Percentiles rank a stretch among this genome's conserved stretches.
phyloP scores from a whole-genome alignment of 2,329 filamentous ascomycete species.

The Ceratocystis lukuohia region DNA sequence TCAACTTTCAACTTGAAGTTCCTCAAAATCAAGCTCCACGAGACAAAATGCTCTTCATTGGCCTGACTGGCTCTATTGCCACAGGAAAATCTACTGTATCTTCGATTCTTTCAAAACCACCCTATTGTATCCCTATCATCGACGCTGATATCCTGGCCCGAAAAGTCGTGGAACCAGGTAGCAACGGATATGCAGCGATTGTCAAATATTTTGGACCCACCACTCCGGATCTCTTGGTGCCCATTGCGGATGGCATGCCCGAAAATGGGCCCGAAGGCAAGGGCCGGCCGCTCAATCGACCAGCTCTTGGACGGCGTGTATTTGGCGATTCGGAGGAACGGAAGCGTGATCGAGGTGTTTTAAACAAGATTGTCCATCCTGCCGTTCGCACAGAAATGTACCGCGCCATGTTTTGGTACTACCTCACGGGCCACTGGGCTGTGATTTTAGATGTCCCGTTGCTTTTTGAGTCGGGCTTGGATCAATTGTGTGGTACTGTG shows the following conservation, averaged over 20 bases:
- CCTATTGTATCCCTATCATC: conserved; percentile 78
- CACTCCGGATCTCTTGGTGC: conserved; percentile 73
- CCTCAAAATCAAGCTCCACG: background rate
- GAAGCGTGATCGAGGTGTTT: conserved; percentile 55
- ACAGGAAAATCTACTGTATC: conserved; percentile 98
- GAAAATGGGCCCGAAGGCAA: conserved; percentile 44
- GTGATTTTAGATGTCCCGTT: conserved; percentile 87
- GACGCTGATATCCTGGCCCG: conserved; percentile 89
- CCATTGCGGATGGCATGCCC: conserved; percentile 38
- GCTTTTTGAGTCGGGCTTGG: conserved; percentile 78
- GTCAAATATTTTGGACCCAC: conserved; percentile 65
- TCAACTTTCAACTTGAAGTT: background rate
- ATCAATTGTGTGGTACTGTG: conserved; percentile 71
- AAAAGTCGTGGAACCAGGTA: conserved; percentile 87
- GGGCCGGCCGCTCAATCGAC: conserved; percentile 68
- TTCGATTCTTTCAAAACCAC: conserved; percentile 60
- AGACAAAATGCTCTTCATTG: conserved; percentile 73
- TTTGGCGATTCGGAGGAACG: conserved; percentile 67
- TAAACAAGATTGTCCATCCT: conserved; percentile 88
- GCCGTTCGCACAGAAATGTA: conserved; percentile 77
- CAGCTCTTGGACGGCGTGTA: conserved; percentile 69
- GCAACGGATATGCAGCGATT: conserved; percentile 68
- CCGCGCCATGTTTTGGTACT: conserved; percentile 55
- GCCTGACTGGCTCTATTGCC: conserved; percentile 90
- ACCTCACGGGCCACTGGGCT: conserved; percentile 67